phyloP scores from a whole-genome alignment of 176 grass and related monocot species.

The Pontederia crassipes region DNA sequence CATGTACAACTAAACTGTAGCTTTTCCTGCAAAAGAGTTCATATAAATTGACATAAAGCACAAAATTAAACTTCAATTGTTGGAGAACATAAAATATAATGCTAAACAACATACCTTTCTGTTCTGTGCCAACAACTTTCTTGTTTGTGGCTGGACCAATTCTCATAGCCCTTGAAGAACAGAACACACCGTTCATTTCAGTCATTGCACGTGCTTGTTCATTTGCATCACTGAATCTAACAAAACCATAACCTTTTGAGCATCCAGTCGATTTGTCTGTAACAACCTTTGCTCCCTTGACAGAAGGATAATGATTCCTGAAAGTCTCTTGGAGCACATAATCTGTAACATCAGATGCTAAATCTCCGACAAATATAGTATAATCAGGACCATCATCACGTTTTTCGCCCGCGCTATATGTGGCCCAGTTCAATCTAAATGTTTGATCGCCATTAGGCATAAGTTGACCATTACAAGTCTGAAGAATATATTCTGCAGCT shows the following conservation, averaged over 20 bases:
- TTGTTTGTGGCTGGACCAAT: conserved; percentile 83
- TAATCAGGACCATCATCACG: conserved; percentile 72
- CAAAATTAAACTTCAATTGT: conserved; percentile 10
- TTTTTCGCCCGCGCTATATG: conserved; percentile 66
- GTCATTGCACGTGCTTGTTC: conserved; percentile 92
- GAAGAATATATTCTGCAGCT: conserved; percentile 1
- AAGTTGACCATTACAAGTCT: conserved; percentile 14
- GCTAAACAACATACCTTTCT: conserved; percentile 30
- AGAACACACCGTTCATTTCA: conserved; percentile 97
- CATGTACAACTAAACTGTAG: neutral
- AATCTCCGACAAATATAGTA: conserved; percentile 91
- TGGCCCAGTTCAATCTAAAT: conserved; percentile 72
- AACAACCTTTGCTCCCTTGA: conserved; percentile 94
- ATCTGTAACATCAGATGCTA: conserved; percentile 91
- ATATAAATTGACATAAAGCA: neutral
- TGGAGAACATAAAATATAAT: conserved; percentile 4
- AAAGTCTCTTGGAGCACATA: conserved; percentile 90
- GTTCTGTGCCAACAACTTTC: conserved; percentile 51
- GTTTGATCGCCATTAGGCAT: conserved; percentile 16
- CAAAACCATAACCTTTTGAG: conserved; percentile 95
- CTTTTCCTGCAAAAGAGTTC: neutral
- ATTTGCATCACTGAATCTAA: conserved; percentile 69
- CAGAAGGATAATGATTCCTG: conserved; percentile 65
- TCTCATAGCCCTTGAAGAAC: conserved; percentile 81
- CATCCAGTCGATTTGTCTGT: conserved; percentile 84